These are phyloP conservation scores for Dioscorea zingiberensis DNA, from an alignment of 106 monocot species.

Conservation along the genomic window DNA sequence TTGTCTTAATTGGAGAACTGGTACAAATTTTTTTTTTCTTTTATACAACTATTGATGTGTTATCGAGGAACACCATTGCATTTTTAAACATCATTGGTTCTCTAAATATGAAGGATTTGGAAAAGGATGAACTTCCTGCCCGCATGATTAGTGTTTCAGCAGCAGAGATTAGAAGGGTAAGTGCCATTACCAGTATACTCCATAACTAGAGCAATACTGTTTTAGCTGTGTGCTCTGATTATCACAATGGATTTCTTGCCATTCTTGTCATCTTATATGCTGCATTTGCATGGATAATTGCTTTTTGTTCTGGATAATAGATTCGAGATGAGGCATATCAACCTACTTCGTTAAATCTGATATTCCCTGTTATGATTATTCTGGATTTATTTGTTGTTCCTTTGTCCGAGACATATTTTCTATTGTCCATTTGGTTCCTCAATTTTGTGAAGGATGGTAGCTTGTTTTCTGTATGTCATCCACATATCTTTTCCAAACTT, in stretches of 20 bases:
- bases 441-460: background rate
- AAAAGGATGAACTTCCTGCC: conserved; percentile 81
- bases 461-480: background rate
- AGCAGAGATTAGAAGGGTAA: conserved; percentile 75
- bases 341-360: no score
- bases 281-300: no score
- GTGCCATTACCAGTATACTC: background rate
- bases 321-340: no score
- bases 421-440: background rate
- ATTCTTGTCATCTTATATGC: background rate
- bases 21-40: conserved; percentile 28
- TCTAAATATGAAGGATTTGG: conserved; percentile 41
- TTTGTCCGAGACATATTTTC: background rate
- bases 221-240: background rate
- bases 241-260: background rate
- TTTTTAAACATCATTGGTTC: conserved; percentile 4
- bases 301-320: no score
- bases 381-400: background rate
- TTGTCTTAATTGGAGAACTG: conserved; percentile 93
- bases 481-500: background rate
- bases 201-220: background rate
- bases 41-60: background rate
- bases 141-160: conserved; percentile 74
- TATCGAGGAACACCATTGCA: background rate
- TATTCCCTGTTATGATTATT: background rate